Evolutionary conservation across 2,329 filamentous ascomycete genomes (phyloP), one percentile per base, ranked within the genome.

Genomic region (Fusarium papillatum): DNA sequence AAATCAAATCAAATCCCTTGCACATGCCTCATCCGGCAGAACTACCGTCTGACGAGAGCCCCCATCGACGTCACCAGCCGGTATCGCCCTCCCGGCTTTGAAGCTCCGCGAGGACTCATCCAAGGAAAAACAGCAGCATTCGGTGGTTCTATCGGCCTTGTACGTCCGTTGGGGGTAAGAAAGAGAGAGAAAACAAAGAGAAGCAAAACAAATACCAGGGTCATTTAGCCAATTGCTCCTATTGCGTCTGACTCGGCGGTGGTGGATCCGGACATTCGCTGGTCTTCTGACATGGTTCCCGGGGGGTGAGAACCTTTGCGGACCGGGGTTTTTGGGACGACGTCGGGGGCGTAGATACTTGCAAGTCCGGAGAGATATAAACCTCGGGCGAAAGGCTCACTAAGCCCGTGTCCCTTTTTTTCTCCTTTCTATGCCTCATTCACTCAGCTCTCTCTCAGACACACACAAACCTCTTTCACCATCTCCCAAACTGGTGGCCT

Each of bases 271-370:
- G 31, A 57, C 60, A 46, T 41, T 61, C 34, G 34, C 34, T 61
- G 68, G 71, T 62, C 65, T 46, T 75, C 65, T 76, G 62, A 72
- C 68, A 26, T 22, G 64, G 38, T 22, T 16, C 26, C 50, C 50
- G 7, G 50, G 62, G 62, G 22, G 73, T 75, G 74, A 76, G 74
- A 76, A 75, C 74, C 74, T 70, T 57, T 76, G 50, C 63, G 71
- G 69, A 34, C 70, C 53, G 57, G 71, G 71, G 71, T 64, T 50
- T 64, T 29, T 50, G n/a, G n/a, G 57, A 76, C 67, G 63, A 73
- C 64, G 65, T 76, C 73, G 70, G 66, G 46, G 38, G 55, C 31
- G 41, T 60, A 66, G 36, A 36, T 31, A 74, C 41, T 63, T 74
- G 22, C 39, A 70, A 46, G 26, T 57, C 59, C 46, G 66, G 46